Evolutionary conservation across 1,284 basidiomycete genomes (phyloP).

Genomic region (Moesziomyces parantarcticus): DNA sequence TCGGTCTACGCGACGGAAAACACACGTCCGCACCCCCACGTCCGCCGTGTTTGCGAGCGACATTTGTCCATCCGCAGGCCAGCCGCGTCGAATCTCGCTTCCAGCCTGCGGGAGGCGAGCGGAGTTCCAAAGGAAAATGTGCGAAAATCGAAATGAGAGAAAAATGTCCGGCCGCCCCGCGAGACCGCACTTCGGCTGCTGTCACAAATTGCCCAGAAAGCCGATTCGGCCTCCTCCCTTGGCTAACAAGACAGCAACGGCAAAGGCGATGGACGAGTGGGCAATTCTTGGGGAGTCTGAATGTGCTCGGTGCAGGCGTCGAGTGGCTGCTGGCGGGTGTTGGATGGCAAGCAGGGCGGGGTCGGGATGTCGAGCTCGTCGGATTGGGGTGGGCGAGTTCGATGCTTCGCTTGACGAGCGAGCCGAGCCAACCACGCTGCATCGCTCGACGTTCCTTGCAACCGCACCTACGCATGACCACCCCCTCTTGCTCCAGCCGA

Average conservation of each 20-base stretch:
- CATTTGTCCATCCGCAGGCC: too few relatives aligned
- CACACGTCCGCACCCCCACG: conserved; percentile 5
- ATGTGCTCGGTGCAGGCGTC: not conserved
- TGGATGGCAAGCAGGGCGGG: too few relatives aligned
- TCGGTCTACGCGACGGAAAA: conserved; percentile 5
- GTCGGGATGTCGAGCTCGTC: not conserved
- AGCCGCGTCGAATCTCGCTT: too few relatives aligned
- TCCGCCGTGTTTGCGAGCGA: not conserved
- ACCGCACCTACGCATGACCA: conserved; percentile 5
- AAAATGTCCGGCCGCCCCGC: conserved; percentile 7
- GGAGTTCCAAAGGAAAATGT: conserved; percentile 2
- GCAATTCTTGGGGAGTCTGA: too few relatives aligned
- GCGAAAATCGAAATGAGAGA: not conserved
- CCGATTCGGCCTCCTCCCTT: too few relatives aligned
- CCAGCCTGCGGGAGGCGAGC: not conserved
- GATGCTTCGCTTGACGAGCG: conserved; percentile 9
- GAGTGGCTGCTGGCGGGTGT: not conserved
- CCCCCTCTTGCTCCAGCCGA: conserved; percentile 4
- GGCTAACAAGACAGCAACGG: not conserved
- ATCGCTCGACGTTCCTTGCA: conserved; percentile 15
- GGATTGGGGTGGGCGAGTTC: not conserved
- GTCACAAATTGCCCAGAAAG: too few relatives aligned
- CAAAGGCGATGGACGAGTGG: conserved; percentile 1
- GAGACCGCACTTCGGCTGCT: too few relatives aligned
- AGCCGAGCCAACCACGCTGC: conserved; percentile 12